Conservation (phyloP, 2,329 filamentous ascomycete species). For the Aspergillus novoparasiticus region DNA sequence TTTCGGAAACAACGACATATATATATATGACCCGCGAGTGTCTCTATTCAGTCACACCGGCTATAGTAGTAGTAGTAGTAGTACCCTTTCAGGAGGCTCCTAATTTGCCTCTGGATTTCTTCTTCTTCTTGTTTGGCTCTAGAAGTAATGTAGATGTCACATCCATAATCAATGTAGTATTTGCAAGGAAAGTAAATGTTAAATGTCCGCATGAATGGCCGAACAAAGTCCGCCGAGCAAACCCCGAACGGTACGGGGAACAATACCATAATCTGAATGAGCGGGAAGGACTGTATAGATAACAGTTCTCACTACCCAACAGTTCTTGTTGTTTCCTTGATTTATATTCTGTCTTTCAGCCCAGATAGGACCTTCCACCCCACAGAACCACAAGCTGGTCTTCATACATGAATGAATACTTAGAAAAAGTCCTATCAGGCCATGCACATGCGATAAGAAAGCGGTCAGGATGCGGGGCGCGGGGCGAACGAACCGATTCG, state of each 20-base stretch:
- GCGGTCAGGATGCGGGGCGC: slow-evolving; percentile 4
- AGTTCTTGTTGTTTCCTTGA: neutral
- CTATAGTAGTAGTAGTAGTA: neutral
- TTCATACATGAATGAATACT: neutral
- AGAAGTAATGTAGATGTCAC: neutral
- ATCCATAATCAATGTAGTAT: neutral
- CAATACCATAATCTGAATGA: neutral
- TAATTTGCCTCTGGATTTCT: neutral
- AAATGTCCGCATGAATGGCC: neutral
- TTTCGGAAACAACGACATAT: too few relatives aligned
- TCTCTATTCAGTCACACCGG: too few relatives aligned
- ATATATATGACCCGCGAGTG: too few relatives aligned
- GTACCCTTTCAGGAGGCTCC: neutral
- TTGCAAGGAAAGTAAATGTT: neutral
- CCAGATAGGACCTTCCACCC: neutral
- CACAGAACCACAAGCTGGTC: neutral
- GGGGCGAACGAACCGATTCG: neutral
- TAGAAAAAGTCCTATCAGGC: neutral
- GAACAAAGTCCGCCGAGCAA: neutral
- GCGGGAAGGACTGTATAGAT: neutral
- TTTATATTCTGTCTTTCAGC: neutral
- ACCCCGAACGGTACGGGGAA: neutral
- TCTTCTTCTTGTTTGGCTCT: neutral
- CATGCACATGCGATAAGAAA: slow-evolving; percentile 11
- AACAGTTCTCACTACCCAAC: too few relatives aligned